These are phyloP conservation scores for Sambucus nigra DNA, from an alignment of 129 eudicot genomes.

Conservation along the genomic window DNA sequence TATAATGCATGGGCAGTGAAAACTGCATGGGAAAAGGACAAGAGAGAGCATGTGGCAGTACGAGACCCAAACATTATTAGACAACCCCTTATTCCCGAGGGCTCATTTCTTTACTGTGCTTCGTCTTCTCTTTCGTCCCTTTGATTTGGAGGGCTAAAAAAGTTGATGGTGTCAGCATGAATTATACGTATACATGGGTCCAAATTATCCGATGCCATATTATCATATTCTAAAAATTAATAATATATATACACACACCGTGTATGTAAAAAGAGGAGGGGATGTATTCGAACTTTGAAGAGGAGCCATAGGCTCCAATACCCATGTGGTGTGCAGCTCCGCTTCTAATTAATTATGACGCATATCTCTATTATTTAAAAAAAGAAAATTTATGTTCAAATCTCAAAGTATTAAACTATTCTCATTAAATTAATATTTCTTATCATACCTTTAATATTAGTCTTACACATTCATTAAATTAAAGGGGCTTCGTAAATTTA, in stretches of 20 bases:
- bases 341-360: too few species aligned
- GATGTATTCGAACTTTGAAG: neutral
- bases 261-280: neutral
- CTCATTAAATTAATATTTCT: too few species aligned
- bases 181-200: too few species aligned
- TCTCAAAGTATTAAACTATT: too few species aligned
- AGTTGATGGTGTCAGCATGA: slow-evolving; percentile 17
- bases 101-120: slow-evolving; percentile 1
- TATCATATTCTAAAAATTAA: too few species aligned
- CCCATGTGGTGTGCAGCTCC: slow-evolving; percentile 26
- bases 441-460: too few species aligned
- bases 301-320: neutral
- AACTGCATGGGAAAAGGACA: slow-evolving; percentile 47
- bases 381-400: too few species aligned
- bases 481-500: too few species aligned
- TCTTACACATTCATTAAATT: too few species aligned
- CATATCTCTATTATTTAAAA: too few species aligned
- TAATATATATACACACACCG: neutral
- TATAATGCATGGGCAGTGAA: slow-evolving; percentile 12
- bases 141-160: slow-evolving; percentile 11
- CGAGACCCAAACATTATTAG: neutral
- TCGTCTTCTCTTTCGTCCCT: slow-evolving; percentile 1
- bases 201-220: too few species aligned
- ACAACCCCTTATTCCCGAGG: slow-evolving; percentile 15
- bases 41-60: slow-evolving; percentile 35